A percentile compares a stretch with the other conserved stretches of the same genome.
Evolutionary conservation across 1,139 yeast genomes (phyloP).

Genomic region (Yamadazyma triangularis): DNA sequence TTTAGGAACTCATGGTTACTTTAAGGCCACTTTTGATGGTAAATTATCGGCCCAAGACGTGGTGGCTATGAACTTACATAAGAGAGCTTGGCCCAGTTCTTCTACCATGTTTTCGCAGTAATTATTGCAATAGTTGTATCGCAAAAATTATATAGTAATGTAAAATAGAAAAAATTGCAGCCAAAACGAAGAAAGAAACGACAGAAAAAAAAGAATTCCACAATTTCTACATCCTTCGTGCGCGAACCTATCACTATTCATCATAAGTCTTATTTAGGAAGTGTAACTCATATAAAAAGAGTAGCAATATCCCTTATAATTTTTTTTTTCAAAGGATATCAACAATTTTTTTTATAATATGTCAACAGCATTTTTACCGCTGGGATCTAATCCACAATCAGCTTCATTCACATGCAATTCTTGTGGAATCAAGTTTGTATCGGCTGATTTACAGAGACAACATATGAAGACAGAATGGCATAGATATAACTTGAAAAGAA

Average conservation of each 20-base stretch:
- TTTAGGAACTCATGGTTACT: slow-evolving; percentile 97
- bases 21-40: slow-evolving; percentile 93
- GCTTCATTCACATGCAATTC: slow-evolving; percentile 75
- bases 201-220: too few relatives aligned
- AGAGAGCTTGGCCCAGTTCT: slow-evolving; percentile 82
- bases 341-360: too few relatives aligned
- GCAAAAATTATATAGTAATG: too few relatives aligned
- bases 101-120: slow-evolving; percentile 29
- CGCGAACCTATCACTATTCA: too few relatives aligned
- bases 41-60: slow-evolving; percentile 88
- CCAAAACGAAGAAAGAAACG: too few relatives aligned
- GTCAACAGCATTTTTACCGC: slow-evolving; percentile 17
- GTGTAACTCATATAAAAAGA: too few relatives aligned
- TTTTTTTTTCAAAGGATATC: too few relatives aligned
- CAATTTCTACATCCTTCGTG: too few relatives aligned
- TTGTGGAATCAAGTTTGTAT: slow-evolving; percentile 72
- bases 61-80: slow-evolving; percentile 89
- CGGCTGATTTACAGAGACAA: slow-evolving; percentile 75
- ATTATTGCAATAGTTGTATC: too few relatives aligned
- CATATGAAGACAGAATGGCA: slow-evolving; percentile 99
- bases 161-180: too few relatives aligned
- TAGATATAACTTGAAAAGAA: slow-evolving; percentile 83
- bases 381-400: slow-evolving; percentile 31
- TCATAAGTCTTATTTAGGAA: too few relatives aligned
- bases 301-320: too few relatives aligned